Evolutionary conservation across 2,329 filamentous ascomycete genomes (phyloP).

Genomic region (Ophiostoma piceae): DNA sequence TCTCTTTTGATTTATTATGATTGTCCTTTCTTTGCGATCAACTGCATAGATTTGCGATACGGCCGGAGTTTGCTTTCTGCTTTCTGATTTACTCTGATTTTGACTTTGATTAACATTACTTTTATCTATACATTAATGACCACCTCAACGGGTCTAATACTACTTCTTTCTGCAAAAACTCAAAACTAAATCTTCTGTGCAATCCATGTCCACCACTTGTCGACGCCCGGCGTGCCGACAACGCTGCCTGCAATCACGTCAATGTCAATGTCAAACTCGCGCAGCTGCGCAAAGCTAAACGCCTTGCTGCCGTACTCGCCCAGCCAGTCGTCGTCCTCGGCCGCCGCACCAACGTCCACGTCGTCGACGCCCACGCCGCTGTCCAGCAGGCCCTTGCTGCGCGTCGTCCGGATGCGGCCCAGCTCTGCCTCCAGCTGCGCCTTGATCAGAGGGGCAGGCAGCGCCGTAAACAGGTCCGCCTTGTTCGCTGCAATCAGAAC

Average conservation of each 20-base stretch:
- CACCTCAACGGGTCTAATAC: constrained; percentile 4
- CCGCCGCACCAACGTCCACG: constrained; percentile 42
- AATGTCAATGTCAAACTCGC: constrained; percentile 74
- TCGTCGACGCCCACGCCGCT: constrained; percentile 63
- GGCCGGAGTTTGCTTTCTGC: not conserved
- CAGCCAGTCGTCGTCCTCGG: constrained; percentile 78
- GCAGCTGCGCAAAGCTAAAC: constrained; percentile 77
- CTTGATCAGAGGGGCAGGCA: constrained; percentile 72
- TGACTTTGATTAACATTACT: not conserved
- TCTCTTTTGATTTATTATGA: too few relatives aligned
- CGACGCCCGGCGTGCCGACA: constrained; percentile 59
- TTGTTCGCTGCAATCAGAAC: constrained; percentile 91
- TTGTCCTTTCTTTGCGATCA: constrained; percentile 12
- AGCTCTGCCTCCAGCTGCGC: constrained; percentile 74
- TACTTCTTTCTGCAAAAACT: not conserved
- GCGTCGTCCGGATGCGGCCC: constrained; percentile 67
- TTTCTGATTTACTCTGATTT: not conserved
- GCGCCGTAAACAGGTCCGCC: constrained; percentile 86
- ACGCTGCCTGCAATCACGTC: constrained; percentile 73
- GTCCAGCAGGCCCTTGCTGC: constrained; percentile 75
- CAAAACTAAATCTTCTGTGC: constrained; percentile 59
- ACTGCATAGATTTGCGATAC: constrained; percentile 10
- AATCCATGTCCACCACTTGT: constrained; percentile 90
- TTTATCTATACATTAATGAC: constrained; percentile 5
- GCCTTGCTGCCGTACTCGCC: constrained; percentile 71